Evolutionary conservation across 768 basidiomycete species (phyloP).

Genomic region (Kwoniella dendrophila): DNA sequence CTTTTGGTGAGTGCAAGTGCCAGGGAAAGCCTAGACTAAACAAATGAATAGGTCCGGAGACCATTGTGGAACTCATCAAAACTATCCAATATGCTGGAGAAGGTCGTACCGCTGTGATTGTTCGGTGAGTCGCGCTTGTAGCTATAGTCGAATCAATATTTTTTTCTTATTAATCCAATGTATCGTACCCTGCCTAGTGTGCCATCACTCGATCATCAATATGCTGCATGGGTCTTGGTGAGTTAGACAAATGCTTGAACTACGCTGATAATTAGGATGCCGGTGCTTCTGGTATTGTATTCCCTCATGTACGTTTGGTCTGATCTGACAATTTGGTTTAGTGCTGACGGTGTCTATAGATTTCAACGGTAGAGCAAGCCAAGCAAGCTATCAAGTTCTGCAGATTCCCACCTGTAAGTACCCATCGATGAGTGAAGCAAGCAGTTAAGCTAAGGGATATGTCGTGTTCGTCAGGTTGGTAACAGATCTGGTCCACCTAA

Average conservation of each 20-base stretch:
- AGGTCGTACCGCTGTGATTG: constrained; percentile 13
- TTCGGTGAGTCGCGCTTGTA: neutral
- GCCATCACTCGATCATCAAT: constrained; percentile 16
- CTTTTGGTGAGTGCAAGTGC: constrained; percentile 5
- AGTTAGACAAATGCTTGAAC: neutral
- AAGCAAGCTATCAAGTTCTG: constrained; percentile 1
- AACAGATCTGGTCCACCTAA: constrained; percentile 26
- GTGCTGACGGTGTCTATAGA: neutral
- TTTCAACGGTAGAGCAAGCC: constrained; percentile 10
- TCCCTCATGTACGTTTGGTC: constrained; percentile 12
- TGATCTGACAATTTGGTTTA: neutral
- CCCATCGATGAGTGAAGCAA: too few relatives aligned
- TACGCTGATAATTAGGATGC: constrained; percentile 1
- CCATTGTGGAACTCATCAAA: constrained; percentile 15
- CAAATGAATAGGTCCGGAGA: constrained; percentile 7
- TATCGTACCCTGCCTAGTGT: neutral
- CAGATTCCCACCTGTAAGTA: constrained; percentile 13
- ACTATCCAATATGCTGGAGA: constrained; percentile 17
- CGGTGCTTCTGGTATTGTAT: constrained; percentile 13
- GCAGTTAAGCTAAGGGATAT: too few relatives aligned
- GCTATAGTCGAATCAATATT: neutral
- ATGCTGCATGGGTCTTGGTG: constrained; percentile 15
- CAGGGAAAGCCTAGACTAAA: neutral
- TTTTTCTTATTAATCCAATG: neutral
- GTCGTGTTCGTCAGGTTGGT: too few relatives aligned